phyloP scores from a whole-genome alignment of 306 rosid genomes.

The Oxytropis ochrocephala region DNA sequence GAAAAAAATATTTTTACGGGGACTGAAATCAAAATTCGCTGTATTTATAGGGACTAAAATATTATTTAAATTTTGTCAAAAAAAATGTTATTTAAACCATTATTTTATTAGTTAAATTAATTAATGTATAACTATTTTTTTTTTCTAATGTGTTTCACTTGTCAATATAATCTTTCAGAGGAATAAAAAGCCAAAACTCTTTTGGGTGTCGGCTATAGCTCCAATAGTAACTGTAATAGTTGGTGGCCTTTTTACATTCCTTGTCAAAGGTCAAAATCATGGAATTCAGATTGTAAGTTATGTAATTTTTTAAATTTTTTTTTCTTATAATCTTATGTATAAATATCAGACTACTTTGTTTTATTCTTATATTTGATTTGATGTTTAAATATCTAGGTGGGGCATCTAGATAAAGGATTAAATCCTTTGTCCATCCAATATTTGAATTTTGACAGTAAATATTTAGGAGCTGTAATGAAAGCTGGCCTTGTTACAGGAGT shows the following conservation, averaged over 20 bases:
- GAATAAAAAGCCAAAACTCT: slow-evolving; percentile 51
- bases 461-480: slow-evolving; percentile 34
- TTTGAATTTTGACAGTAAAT: slow-evolving; percentile 46
- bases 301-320: background rate
- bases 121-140: background rate
- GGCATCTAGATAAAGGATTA: slow-evolving; percentile 66
- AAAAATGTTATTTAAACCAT: too few relatives aligned
- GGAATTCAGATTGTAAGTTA: slow-evolving; percentile 64
- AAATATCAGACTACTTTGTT: background rate
- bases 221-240: slow-evolving; percentile 54
- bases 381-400: slow-evolving; percentile 45
- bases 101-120: background rate
- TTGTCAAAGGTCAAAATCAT: slow-evolving; percentile 44
- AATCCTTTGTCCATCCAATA: slow-evolving; percentile 51
- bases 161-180: slow-evolving; percentile 37
- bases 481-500: slow-evolving; percentile 59
- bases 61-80: too few relatives aligned
- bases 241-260: slow-evolving; percentile 51
- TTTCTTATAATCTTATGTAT: background rate
- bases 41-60: too few relatives aligned
- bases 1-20: too few relatives aligned
- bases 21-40: too few relatives aligned
- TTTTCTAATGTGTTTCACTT: background rate
- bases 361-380: background rate
- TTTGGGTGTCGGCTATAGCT: slow-evolving; percentile 79